Conservation (phyloP, 331 rosid species). For the Quercus tomentella region DNA sequence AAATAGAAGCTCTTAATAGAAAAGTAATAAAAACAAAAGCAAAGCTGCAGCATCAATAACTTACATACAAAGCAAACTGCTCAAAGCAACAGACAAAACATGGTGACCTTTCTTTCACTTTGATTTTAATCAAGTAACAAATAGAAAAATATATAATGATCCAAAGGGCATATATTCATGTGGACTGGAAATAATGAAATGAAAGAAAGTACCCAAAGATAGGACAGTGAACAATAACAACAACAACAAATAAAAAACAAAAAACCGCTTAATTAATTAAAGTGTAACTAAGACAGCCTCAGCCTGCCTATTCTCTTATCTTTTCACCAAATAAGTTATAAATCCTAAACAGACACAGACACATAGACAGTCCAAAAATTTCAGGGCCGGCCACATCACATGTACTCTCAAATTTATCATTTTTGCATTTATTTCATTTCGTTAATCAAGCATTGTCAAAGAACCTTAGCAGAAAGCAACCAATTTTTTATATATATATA, state of each 20-base stretch:
- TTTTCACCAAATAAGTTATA: too few species aligned
- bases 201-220: not conserved
- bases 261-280: too few species aligned
- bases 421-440: too few species aligned
- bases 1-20: not conserved
- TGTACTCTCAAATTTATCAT: too few species aligned
- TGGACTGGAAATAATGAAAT: not conserved
- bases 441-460: not conserved
- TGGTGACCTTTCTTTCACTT: not conserved
- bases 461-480: not conserved
- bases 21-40: not conserved
- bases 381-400: too few species aligned
- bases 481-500: not conserved
- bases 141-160: too few species aligned
- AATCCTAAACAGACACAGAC: too few species aligned
- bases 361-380: too few species aligned
- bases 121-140: not conserved
- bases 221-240: not conserved
- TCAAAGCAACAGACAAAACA: not conserved
- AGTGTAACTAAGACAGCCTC: too few species aligned
- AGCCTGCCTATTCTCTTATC: too few species aligned
- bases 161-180: too few species aligned
- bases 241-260: not conserved
- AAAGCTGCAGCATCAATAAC: too few species aligned
- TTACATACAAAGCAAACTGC: not conserved